Base-by-base conservation (phyloP, 352 stramenopile species). In the Pythium oligandrum region DNA sequence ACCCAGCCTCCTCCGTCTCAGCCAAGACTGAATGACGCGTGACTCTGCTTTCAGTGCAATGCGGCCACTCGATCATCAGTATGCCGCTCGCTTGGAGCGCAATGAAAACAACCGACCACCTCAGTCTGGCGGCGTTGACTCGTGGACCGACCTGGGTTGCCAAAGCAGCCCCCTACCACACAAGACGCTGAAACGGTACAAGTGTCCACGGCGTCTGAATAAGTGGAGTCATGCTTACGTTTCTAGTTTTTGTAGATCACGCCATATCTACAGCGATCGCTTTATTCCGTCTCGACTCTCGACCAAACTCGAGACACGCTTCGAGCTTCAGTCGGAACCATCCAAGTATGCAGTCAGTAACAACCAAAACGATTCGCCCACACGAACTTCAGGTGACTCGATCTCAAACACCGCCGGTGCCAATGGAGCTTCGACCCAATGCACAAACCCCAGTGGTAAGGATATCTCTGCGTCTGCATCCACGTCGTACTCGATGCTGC, bases 231-330 rank as follows among this genome's bases (percentile, higher is more conserved):
- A 51, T n/a, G 11, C 52, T 4, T 44, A 17, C 3, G n/a, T 12
- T 17, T 17, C 11, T 17, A 30, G 2, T 40, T 7, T 17, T 34
- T 54, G 10, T 43, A 86, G 75, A 47, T 84, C 78, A 12, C 90
- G 88, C 55, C 68, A 86, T 51, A 85, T 95, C 55, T 94, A 95
- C 71, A 94, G 82, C 40, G 86, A 95, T 52, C 79, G 86, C 6
- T 95, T 94, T 50, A 94, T 95, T 42, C 86, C 86, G 30, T 90
- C 77, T 6, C 71, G 82, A 6, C 37, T 87, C 9, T 71, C 68
- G 5, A 90, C 84, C 5, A 86, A 90, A 44, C 59, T 95, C 4
- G 84, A 94, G 26, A 79, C 78, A 30, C 78, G 72, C 12, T 95
- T 93, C 30, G 71, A 69, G 4, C 63, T 91, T 17, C 68, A 67